Evolutionary conservation across 2,329 filamentous ascomycete species (phyloP), one percentile per base, ranked within the genome.

Genomic region (Fusarium guadeloupense): DNA sequence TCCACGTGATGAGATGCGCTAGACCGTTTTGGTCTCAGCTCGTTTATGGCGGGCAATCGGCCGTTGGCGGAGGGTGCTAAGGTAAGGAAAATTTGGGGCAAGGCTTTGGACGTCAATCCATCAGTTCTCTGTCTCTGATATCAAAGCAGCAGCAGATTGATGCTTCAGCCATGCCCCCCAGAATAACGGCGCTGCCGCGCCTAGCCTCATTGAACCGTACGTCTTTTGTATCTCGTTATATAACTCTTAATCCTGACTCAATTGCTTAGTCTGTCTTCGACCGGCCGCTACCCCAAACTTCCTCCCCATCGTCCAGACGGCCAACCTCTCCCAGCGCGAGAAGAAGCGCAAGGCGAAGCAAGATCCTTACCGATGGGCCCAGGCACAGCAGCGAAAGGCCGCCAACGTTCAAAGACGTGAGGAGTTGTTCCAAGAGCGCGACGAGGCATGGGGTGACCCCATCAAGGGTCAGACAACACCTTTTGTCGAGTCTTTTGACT

Each of bases 311-410:
- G 78, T 85, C 67, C 86, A 91, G 66, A 85, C 85, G 60, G 89
- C 90, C 43, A 86, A 85, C 66, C 74, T 88, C 19, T 85, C 86
- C 33, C 78, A 78, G 45, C 82, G 86, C 65, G 85, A 90, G 65
- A 85, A 85, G 77, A 87, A 87, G 73, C 83, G 85, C 57, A 82
- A 85, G 61, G 85, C 84, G 56, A 87, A 89, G 73, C 85, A 86
- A 72, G 92, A 98, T 69, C 93, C 93, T 1, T 97, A 96, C 73
- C 83, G 89, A 56, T 85, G 90, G 76, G 89, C 89, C 4, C 92
- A 96, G 76, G 88, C 91, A 26, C 86, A 90, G 70, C 91, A 93
- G 73, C 89, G 92, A 60, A 96, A 94, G 76, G 87, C 89, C 10
- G 91, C 90, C 65, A 96, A 97, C 72, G 75, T 94, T 39, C 85